Base-by-base conservation (phyloP, 1,284 basidiomycete genomes). In the Pseudozyma sp. region DNA sequence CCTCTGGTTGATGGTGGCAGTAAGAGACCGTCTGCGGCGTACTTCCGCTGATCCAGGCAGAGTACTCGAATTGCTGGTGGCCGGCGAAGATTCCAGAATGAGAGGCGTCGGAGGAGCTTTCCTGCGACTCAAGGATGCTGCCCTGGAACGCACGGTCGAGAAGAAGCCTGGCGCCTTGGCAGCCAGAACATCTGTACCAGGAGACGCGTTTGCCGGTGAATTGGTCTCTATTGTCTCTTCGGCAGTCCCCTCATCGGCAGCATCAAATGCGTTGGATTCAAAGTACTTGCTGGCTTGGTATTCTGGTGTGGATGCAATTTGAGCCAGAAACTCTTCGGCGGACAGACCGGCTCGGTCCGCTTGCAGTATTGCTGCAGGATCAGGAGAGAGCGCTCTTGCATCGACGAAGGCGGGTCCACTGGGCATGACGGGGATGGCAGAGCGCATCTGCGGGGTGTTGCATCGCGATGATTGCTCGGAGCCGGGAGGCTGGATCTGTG, bases 371-470 rank as follows among this genome's bases (percentile, higher is more conserved):
- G 54, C 31, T 12, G 64, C 25, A 3, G 25, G 10, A 34, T 68
- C 64, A 10, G 70, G 70, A 40, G 70, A 59, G 4, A 49, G 45
- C 9, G 60, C 49, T 35, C 60, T 47, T 19, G 34, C 31, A 1
- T 61, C 52, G 9, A 63, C 55, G 16, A 76, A 76, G 21, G 73
- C 51, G 8, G 69, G 73, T 12, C 64, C 61, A 38, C 47, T 69
- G n/a, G 73, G 69, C 65, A 69, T 48, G 54, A 76, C 65, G 9
- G 73, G 73, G 9, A 76, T 55, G n/a, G 67, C 55, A 16, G 60
- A 64, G 5, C 66, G 71, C 59, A 62, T 64, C 34, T 62, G 62
- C 10, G 64, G 67, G 13, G 66, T 75, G 38, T 38, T 66, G 59
- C 52, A 60, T 10, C 72, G 57, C 38, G 72, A 67, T 5, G 56